phyloP scores from a whole-genome alignment of 169 alveolate species.

The Cyclospora cayetanensis region DNA sequence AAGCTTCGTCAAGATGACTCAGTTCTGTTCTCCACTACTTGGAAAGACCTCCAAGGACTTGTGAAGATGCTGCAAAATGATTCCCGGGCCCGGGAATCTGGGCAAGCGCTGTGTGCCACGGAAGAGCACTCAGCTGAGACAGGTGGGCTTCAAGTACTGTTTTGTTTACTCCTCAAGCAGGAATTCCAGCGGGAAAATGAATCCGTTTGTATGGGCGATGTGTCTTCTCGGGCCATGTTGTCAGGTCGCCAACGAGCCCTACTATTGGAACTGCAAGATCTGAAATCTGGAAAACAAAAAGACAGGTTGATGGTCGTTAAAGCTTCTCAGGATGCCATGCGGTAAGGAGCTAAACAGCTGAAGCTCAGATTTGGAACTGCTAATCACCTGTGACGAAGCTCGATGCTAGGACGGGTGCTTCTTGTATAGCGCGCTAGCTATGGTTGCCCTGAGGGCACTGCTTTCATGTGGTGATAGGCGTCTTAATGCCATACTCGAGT shows the following conservation, averaged over 20 bases:
- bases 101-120: neutral
- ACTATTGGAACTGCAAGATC: constrained; percentile 58
- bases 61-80: neutral
- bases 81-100: neutral
- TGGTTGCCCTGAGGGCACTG: too few relatives aligned
- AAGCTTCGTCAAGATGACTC: constrained; percentile 62
- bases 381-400: too few relatives aligned
- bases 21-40: constrained; percentile 38
- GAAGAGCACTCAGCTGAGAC: neutral
- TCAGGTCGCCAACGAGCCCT: constrained; percentile 47
- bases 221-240: neutral
- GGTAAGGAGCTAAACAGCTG: constrained; percentile 48
- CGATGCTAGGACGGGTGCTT: too few relatives aligned
- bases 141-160: constrained; percentile 1
- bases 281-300: constrained; percentile 30
- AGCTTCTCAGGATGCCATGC: constrained; percentile 68
- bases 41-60: constrained; percentile 30
- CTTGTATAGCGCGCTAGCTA: too few relatives aligned
- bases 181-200: neutral
- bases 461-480: too few relatives aligned
- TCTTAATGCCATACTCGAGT: too few relatives aligned
- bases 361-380: too few relatives aligned
- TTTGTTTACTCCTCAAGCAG: neutral
- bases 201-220: neutral
- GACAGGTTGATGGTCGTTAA: neutral